Conservation (phyloP, 352 stramenopile species). For the Pythium aristosporum region DNA sequence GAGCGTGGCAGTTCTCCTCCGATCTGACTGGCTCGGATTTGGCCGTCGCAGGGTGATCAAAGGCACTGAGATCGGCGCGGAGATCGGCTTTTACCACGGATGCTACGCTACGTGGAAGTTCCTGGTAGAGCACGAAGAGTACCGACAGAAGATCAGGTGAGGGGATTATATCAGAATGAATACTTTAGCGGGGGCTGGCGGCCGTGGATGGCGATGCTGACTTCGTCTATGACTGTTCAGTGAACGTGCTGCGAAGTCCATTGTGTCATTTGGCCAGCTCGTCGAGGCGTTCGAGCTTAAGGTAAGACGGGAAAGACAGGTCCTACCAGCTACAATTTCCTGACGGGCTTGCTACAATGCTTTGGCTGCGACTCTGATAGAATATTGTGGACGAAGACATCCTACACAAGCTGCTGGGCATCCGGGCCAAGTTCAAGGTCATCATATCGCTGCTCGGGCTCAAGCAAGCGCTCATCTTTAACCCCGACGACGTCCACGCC, state of each 20-base stretch:
- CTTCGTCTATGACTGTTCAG: slow-evolving; percentile 23
- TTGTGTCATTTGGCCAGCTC: slow-evolving; percentile 51
- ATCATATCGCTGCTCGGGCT: slow-evolving; percentile 62
- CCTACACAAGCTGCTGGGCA: slow-evolving; percentile 60
- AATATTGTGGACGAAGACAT: slow-evolving; percentile 83
- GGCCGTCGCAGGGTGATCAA: slow-evolving; percentile 51
- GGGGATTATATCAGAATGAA: slow-evolving; percentile 8
- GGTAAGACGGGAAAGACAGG: slow-evolving; percentile 30
- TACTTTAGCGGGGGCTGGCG: not conserved
- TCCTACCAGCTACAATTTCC: not conserved
- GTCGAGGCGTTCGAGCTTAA: slow-evolving; percentile 64
- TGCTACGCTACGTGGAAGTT: slow-evolving; percentile 69
- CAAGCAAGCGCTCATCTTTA: slow-evolving; percentile 63
- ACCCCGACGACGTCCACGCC: slow-evolving; percentile 55
- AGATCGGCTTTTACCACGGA: slow-evolving; percentile 81
- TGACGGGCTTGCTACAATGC: not conserved
- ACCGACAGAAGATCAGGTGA: slow-evolving; percentile 46
- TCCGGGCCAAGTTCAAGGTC: slow-evolving; percentile 84
- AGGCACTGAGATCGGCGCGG: slow-evolving; percentile 77
- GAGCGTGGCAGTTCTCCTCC: slow-evolving; percentile 7
- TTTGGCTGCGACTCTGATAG: slow-evolving; percentile 23
- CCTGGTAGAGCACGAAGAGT: slow-evolving; percentile 45
- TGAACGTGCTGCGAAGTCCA: slow-evolving; percentile 54
- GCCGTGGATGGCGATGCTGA: not conserved
- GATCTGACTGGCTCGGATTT: slow-evolving; percentile 1